Evolutionary conservation across 2,329 filamentous ascomycete genomes (phyloP).

Genomic region (Fusarium sp.): DNA sequence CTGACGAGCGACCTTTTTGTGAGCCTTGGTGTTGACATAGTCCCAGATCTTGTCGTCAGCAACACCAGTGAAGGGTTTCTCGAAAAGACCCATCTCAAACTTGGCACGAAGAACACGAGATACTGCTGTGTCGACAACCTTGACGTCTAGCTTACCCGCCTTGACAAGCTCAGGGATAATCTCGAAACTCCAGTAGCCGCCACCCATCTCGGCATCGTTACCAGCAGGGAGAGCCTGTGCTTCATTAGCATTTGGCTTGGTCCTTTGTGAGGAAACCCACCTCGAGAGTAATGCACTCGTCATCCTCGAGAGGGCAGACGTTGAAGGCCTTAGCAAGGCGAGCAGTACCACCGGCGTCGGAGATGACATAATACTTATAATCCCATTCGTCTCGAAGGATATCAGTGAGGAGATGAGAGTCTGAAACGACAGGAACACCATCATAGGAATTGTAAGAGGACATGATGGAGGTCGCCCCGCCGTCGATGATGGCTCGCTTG

Average conservation of each 20-base stretch:
- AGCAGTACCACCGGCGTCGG: conserved; percentile 77
- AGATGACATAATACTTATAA: conserved; percentile 74
- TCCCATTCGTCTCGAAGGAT: conserved; percentile 79
- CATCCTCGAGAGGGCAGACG: conserved; percentile 71
- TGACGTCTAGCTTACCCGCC: conserved; percentile 68
- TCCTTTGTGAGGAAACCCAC: conserved; percentile 45
- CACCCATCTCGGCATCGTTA: conserved; percentile 81
- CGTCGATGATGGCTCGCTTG: conserved; percentile 78
- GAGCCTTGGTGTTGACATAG: conserved; percentile 71
- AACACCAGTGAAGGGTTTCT: conserved; percentile 73
- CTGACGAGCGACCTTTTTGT: conserved; percentile 69
- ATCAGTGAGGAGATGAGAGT: conserved; percentile 73
- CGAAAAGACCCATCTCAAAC: conserved; percentile 77
- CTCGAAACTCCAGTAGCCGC: conserved; percentile 77
- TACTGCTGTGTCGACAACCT: conserved; percentile 74
- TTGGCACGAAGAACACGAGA: conserved; percentile 74
- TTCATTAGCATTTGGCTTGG: not conserved
- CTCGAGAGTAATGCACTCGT: conserved; percentile 71
- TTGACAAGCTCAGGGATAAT: conserved; percentile 74
- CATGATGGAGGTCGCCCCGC: conserved; percentile 76
- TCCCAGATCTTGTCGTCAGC: conserved; percentile 65
- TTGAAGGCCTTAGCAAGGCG: conserved; percentile 73
- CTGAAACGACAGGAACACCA: conserved; percentile 74
- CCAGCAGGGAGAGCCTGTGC: conserved; percentile 71
- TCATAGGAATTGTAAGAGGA: conserved; percentile 81